phyloP scores from a whole-genome alignment of 2,329 filamentous ascomycete species.

The Paecilomyces niveus region DNA sequence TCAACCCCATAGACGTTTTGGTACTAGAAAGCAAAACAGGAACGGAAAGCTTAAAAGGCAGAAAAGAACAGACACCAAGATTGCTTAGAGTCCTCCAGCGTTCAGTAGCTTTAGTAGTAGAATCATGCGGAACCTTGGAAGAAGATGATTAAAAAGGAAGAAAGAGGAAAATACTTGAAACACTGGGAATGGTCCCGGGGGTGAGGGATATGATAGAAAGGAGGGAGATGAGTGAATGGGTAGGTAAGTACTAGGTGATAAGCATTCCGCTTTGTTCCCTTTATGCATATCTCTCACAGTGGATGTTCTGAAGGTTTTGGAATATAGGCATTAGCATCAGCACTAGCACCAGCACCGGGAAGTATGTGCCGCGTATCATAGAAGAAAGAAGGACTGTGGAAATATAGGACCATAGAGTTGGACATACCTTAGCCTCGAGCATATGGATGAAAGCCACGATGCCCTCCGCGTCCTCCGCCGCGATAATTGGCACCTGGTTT shows the following conservation, averaged over 20 bases:
- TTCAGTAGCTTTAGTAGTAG: background rate
- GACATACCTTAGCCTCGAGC: slow-evolving; percentile 24
- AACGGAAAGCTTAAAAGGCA: background rate
- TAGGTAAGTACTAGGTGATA: background rate
- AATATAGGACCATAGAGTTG: background rate
- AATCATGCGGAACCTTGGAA: background rate
- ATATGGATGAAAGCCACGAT: slow-evolving; percentile 76
- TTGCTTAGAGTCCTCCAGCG: background rate
- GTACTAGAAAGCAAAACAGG: background rate
- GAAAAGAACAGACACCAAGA: background rate
- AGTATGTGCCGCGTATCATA: too few relatives aligned
- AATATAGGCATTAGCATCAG: too few relatives aligned
- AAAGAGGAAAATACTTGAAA: background rate
- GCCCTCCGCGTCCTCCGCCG: slow-evolving; percentile 71
- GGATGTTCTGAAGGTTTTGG: too few relatives aligned
- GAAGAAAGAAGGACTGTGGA: background rate
- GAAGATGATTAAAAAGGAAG: background rate
- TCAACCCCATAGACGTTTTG: background rate
- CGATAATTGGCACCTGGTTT: slow-evolving; percentile 89
- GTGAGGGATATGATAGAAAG: background rate
- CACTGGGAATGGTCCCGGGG: background rate
- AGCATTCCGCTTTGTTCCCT: too few relatives aligned
- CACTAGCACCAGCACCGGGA: too few relatives aligned
- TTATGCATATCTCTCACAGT: too few relatives aligned
- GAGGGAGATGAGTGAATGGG: background rate